These are phyloP conservation scores for Paracorniculantispora psalliotae DNA, from an alignment of 2,329 filamentous ascomycete species.

Conservation along the genomic window DNA sequence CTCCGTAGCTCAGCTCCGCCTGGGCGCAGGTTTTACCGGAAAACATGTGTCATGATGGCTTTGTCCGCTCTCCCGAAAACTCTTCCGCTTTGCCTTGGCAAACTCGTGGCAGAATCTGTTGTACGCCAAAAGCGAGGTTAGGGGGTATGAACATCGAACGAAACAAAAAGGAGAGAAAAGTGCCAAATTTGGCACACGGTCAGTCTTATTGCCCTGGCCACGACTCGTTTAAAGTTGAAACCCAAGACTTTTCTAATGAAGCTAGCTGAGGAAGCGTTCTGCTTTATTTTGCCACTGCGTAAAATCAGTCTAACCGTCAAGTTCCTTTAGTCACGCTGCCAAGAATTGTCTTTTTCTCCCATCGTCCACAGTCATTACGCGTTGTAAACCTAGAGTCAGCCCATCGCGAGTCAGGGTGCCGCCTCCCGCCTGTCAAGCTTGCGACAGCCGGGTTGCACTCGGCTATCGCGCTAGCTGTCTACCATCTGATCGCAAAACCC, in stretches of 20 bases:
- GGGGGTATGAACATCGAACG: no score
- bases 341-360: neutral
- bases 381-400: constrained; percentile 1
- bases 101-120: neutral
- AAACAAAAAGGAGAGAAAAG: no score
- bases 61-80: neutral
- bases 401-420: neutral
- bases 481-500: neutral
- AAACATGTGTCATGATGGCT: neutral
- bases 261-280: neutral
- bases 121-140: no score
- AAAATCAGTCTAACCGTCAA: neutral
- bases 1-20: neutral
- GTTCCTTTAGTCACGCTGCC: neutral
- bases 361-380: neutral
- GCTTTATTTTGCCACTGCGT: neutral
- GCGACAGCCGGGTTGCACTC: neutral
- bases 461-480: constrained; percentile 6
- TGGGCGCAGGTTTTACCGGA: neutral
- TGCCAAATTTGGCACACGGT: no score
- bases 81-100: neutral
- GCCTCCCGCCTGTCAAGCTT: neutral
- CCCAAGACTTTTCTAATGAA: no score
- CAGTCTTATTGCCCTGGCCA: no score
- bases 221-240: no score